Conservation (phyloP, 2,329 filamentous ascomycete species). For the Aspergillus ruber region DNA sequence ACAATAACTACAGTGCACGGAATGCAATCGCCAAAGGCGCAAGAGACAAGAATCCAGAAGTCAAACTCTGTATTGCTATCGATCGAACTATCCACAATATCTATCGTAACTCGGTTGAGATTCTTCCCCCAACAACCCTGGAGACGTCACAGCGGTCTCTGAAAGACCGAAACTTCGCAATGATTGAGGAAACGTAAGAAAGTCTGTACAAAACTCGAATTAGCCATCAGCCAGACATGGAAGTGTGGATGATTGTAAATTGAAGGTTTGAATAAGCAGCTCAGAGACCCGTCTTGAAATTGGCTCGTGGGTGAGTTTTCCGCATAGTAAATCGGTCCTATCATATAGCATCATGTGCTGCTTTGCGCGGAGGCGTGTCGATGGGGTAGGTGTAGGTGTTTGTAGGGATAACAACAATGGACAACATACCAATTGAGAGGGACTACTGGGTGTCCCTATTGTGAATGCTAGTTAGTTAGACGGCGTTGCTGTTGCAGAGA, state of each 20-base stretch:
- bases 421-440: too few species aligned
- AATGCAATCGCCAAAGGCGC: too few species aligned
- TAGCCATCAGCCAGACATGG: background rate
- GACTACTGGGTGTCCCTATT: too few species aligned
- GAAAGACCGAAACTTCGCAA: background rate
- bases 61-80: too few species aligned
- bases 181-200: background rate
- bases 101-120: too few species aligned
- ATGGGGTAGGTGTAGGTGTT: background rate
- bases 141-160: background rate
- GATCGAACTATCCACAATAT: too few species aligned
- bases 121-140: too few species aligned
- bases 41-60: too few species aligned
- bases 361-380: background rate
- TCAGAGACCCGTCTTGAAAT: slow-evolving; percentile 1
- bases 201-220: background rate
- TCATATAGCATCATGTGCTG: background rate
- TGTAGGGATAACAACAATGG: too few species aligned
- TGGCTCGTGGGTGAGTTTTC: background rate
- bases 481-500: too few species aligned
- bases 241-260: background rate
- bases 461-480: too few species aligned
- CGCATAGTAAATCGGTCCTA: background rate
- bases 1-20: too few species aligned
- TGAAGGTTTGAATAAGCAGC: background rate